Base-by-base conservation (phyloP, 768 basidiomycete species). In the Naganishia vishniacii region DNA sequence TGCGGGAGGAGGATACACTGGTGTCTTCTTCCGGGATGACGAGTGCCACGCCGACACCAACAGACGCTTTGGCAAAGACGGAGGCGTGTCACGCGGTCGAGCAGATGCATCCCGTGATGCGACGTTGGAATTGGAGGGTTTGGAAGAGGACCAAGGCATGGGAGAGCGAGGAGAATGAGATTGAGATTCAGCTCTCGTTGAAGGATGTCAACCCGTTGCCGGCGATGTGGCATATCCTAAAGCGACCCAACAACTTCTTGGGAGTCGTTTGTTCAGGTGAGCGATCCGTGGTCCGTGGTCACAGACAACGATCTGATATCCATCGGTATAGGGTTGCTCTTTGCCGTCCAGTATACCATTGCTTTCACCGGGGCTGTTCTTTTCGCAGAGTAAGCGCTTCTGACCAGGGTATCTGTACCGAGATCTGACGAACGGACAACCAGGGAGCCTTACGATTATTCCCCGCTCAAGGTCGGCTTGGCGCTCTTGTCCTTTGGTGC, bases 311-410 rank as follows among this genome's bases (percentile, higher is more conserved):
- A 15, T 31, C 64, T 34, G 20, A 42, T n/a, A 66, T 13, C 16
- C 69, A 31, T 59, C 47, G 47, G 28, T 11, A 16, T 67, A 86
- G 89, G 87, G 16, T 71, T 88, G 25, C 77, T 86, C 12, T 92
- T 88, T 70, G 86, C 85, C 0, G 85, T 85, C 58, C 82, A 80
- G 41, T 91, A 87, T 74, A 80, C 83, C 46, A 80, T 92, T 40
- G 78, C 83, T 2, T 93, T 90, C 73, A 88, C 88, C 0, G 84
- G 84, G 16, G 81, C 88, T 8, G 81, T 87, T 64, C 89, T 88
- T 0, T 80, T 93, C 12, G 77, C 77, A 5, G 81, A 58, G 70
- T 71, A 42, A 51, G 70, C 45, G 5, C 26, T 20, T n/a, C n/a
- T n/a, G n/a, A n/a, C n/a, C n/a, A n/a, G n/a, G n/a, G n/a, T n/a